Percentiles rank a stretch among this genome's conserved stretches.
Conservation (phyloP, 179 eudicot species). For the Carnegiea gigantea region DNA sequence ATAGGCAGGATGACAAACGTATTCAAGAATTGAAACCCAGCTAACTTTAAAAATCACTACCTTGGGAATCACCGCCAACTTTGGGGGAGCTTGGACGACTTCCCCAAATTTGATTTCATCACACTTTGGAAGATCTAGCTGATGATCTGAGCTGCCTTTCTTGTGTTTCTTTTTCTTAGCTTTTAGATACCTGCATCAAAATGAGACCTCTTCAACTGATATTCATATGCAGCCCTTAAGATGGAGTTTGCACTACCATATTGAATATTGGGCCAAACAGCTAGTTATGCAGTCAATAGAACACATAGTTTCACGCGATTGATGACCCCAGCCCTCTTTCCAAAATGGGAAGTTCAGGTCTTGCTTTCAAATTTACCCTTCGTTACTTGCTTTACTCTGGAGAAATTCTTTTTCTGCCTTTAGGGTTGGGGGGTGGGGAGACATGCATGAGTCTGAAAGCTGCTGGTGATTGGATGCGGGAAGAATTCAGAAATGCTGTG, state of each 20-base stretch:
- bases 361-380: not conserved
- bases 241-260: not conserved
- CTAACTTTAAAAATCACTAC: constrained; percentile 25
- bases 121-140: constrained; percentile 48
- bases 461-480: no score
- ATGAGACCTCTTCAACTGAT: constrained; percentile 6
- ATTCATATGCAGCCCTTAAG: not conserved
- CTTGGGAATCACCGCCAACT: constrained; percentile 69
- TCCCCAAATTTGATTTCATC: constrained; percentile 83
- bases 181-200: constrained; percentile 53
- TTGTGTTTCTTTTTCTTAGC: constrained; percentile 67
- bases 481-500: not conserved
- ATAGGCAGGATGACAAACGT: not conserved
- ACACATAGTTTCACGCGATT: not conserved
- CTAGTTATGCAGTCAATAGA: not conserved
- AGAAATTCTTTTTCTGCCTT: not conserved
- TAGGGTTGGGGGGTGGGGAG: not conserved
- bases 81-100: constrained; percentile 81
- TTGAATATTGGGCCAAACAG: not conserved
- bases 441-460: not conserved
- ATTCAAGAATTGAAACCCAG: not conserved
- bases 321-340: not conserved
- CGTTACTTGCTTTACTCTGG: no score
- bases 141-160: constrained; percentile 41
- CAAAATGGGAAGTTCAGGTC: not conserved